Evolutionary conservation across 129 eudicot genomes (phyloP), one percentile per base, ranked within the genome.

Genomic region (Chrysanthemum lavandulifolium): DNA sequence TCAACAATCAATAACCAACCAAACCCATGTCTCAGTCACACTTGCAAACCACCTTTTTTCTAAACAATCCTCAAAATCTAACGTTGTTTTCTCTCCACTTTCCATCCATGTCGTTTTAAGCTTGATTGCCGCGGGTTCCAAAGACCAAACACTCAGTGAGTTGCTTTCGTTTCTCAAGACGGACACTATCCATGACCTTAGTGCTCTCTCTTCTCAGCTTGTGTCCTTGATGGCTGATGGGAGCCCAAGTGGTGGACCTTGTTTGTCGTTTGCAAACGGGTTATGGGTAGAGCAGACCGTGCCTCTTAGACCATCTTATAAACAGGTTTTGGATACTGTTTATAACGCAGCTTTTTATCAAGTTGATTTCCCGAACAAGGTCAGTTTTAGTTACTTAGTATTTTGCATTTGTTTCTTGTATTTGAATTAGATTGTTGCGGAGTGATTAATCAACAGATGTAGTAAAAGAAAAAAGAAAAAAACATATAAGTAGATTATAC

Each of bases 71-170:
- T 18, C 15, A n/a, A 63, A 14, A 1, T 63, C 51, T 3, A 63
- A 63, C 48, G 12, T 63, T 31, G 50, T 63, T 63, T 63, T 63
- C 50, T 63, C 68, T n/a, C 68, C 68, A 6, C 68, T 63, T 63
- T 63, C 68, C 8, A 63, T 63, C 50, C 68, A 63, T 2, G 68
- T 63, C 68, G 50, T 63, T 9, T 21, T 63, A 10, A 36, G 47
- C 50, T 63, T 63, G 21, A 36, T 63, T 10, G 68, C 51, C 13
- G 14, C 14, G 0, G 68, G 68, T 63, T 63, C 68, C 23, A 31
- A 63, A 7, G 68, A 12, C 2, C 13, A 63, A 36, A 63, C 68
- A 63, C 51, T 33, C 1, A 3, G 13, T 3, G 4, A 63, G 49
- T 36, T 63, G 51, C 68, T 63, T 13, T n/a, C 51, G 7, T 63